Evolutionary conservation across 192 early-diverging fungal species (phyloP).

Genomic region (Coemansia sp.): DNA sequence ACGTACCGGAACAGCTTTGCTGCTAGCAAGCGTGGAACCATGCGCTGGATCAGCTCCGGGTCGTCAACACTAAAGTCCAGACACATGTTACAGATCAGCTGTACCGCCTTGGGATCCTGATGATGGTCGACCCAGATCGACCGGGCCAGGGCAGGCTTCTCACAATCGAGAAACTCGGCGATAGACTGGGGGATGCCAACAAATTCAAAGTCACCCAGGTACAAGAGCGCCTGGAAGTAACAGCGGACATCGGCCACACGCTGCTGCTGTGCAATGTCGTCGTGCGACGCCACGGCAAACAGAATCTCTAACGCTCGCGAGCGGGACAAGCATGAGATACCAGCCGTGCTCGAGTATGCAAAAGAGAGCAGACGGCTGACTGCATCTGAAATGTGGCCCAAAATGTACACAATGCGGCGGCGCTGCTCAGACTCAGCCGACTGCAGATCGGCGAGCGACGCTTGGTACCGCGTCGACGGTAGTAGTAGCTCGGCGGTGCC

Average conservation of each 20-base stretch:
- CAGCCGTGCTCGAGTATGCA: constrained; percentile 50
- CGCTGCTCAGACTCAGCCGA: constrained; percentile 50
- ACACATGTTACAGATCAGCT: constrained; percentile 73
- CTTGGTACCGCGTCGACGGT: constrained; percentile 41
- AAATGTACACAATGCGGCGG: constrained; percentile 56
- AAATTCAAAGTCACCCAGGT: constrained; percentile 71
- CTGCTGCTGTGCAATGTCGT: constrained; percentile 48
- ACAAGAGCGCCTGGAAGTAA: constrained; percentile 64
- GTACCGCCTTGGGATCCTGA: constrained; percentile 55
- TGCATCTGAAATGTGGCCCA: constrained; percentile 38
- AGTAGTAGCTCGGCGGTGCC: constrained; percentile 18
- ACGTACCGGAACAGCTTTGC: constrained; percentile 53
- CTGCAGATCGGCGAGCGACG: constrained; percentile 20
- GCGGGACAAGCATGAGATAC: constrained; percentile 57
- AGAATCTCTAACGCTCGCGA: constrained; percentile 62
- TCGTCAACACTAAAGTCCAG: constrained; percentile 69
- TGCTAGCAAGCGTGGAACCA: constrained; percentile 53
- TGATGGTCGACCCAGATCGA: constrained; percentile 70
- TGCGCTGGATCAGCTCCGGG: constrained; percentile 60
- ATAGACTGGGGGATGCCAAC: constrained; percentile 60
- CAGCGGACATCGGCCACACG: constrained; percentile 35
- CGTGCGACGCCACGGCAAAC: constrained; percentile 54
- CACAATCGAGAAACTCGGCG: constrained; percentile 62
- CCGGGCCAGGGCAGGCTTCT: constrained; percentile 66
- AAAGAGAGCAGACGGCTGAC: constrained; percentile 51